Percentiles rank a stretch among this genome's conserved stretches.
These are phyloP conservation scores for Trichothecium sympodiale DNA, from an alignment of 2,329 filamentous ascomycete genomes.

Conservation along the genomic window DNA sequence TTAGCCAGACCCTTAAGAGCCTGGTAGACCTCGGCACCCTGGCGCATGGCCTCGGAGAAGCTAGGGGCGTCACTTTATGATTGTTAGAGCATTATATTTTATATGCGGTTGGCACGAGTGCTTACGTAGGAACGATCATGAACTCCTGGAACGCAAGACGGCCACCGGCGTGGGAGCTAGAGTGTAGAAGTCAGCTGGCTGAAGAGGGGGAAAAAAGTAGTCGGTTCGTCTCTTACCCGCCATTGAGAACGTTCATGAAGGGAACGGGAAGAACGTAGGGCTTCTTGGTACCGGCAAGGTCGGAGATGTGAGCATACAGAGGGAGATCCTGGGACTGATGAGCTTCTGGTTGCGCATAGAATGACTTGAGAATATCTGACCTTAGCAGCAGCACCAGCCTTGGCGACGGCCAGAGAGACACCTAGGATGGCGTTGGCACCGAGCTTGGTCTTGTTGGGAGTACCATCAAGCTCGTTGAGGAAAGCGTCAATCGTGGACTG, in stretches of 20 bases:
- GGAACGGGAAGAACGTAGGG: slow-evolving; percentile 82
- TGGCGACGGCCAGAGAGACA: slow-evolving; percentile 74
- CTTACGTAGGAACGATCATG: slow-evolving; percentile 81
- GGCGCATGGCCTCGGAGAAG: slow-evolving; percentile 92
- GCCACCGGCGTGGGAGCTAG: slow-evolving; percentile 87
- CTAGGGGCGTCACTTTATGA: slow-evolving; percentile 60
- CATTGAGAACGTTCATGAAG: slow-evolving; percentile 91
- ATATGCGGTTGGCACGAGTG: slow-evolving; percentile 8
- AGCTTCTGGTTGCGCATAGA: background rate
- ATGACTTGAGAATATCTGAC: slow-evolving; percentile 21
- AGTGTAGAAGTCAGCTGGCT: too few relatives aligned
- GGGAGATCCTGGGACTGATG: slow-evolving; percentile 49
- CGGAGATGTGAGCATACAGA: slow-evolving; percentile 79
- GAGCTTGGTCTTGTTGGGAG: slow-evolving; percentile 76
- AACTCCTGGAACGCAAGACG: slow-evolving; percentile 93
- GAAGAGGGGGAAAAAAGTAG: too few relatives aligned
- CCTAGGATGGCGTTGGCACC: slow-evolving; percentile 84
- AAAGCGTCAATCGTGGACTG: slow-evolving; percentile 76
- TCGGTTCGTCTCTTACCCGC: slow-evolving; percentile 45
- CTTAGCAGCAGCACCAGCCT: slow-evolving; percentile 85
- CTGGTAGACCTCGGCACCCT: slow-evolving; percentile 97
- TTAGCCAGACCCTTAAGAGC: slow-evolving; percentile 93
- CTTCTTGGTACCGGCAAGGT: slow-evolving; percentile 83
- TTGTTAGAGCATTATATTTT: slow-evolving; percentile 4
- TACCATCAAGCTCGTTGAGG: slow-evolving; percentile 76